Percentiles rank a stretch among this genome's conserved stretches.
phyloP scores from a whole-genome alignment of 306 rosid genomes.

The Heteromeles arbutifolia region DNA sequence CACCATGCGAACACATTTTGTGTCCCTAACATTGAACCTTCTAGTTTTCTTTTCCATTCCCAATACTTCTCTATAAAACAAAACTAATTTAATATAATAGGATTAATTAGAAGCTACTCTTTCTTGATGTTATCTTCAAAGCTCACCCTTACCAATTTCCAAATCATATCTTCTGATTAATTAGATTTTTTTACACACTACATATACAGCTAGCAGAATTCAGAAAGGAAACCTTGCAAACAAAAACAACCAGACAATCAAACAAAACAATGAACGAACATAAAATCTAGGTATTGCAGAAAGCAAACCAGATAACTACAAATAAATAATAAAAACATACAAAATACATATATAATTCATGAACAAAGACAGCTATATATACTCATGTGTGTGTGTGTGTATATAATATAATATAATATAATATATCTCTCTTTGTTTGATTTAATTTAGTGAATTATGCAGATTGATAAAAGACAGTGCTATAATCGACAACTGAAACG shows the following conservation, averaged over 20 bases:
- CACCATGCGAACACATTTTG: background rate
- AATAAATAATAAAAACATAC: background rate
- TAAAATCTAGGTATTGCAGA: background rate
- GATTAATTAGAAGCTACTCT: constrained; percentile 2
- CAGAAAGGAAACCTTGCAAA: background rate
- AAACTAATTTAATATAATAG: background rate
- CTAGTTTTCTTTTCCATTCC: background rate
- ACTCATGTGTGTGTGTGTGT: too few relatives aligned
- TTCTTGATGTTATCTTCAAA: constrained; percentile 18
- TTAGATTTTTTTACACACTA: background rate
- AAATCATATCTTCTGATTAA: background rate
- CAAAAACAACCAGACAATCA: background rate
- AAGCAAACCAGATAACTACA: background rate
- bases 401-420: too few relatives aligned
- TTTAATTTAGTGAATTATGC: constrained; percentile 12
- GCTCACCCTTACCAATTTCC: background rate
- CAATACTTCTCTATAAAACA: background rate
- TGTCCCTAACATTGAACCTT: background rate
- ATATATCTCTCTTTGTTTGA: background rate
- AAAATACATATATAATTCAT: background rate
- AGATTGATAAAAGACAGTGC: constrained; percentile 54
- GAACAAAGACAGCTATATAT: background rate
- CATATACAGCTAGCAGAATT: background rate
- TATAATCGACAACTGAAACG: constrained; percentile 53
- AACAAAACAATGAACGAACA: background rate